Conservation (phyloP, 306 rosid genomes). For the Pueraria montana region DNA sequence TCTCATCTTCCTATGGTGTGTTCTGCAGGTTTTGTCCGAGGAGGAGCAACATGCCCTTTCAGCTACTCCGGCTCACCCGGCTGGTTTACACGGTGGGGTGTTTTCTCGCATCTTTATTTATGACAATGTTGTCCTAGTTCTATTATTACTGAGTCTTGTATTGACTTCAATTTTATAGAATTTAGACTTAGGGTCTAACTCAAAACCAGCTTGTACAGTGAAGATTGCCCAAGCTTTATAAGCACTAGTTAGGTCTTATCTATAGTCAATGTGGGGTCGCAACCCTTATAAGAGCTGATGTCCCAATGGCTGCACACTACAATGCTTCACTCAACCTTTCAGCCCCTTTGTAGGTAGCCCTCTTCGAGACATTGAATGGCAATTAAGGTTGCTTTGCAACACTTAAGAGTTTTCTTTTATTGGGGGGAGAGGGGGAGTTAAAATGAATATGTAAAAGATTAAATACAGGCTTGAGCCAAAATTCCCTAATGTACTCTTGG, state of each 20-base stretch:
- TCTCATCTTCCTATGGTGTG: slow-evolving; percentile 44
- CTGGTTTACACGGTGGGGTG: slow-evolving; percentile 81
- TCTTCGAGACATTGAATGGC: not conserved
- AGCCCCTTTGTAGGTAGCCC: not conserved
- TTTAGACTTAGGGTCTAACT: not conserved
- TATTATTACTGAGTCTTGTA: not conserved
- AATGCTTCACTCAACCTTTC: not conserved
- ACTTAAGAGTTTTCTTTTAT: no score
- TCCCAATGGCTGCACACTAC: not conserved
- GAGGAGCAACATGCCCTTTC: slow-evolving; percentile 90
- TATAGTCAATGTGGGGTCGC: not conserved
- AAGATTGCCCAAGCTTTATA: not conserved
- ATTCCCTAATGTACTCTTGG: slow-evolving; percentile 21
- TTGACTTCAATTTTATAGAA: not conserved
- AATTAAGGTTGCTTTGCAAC: no score
- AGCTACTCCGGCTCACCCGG: slow-evolving; percentile 97
- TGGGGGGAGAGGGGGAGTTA: no score
- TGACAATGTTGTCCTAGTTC: slow-evolving; percentile 18
- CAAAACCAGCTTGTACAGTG: not conserved
- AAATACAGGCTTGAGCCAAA: not conserved
- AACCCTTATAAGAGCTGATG: not conserved
- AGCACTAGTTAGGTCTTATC: not conserved
- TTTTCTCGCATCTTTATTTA: slow-evolving; percentile 34
- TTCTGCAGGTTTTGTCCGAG: slow-evolving; percentile 78
- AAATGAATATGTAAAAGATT: no score